Evolutionary conservation across 2,329 filamentous ascomycete genomes (phyloP).

Genomic region (Hypocreales sp.): DNA sequence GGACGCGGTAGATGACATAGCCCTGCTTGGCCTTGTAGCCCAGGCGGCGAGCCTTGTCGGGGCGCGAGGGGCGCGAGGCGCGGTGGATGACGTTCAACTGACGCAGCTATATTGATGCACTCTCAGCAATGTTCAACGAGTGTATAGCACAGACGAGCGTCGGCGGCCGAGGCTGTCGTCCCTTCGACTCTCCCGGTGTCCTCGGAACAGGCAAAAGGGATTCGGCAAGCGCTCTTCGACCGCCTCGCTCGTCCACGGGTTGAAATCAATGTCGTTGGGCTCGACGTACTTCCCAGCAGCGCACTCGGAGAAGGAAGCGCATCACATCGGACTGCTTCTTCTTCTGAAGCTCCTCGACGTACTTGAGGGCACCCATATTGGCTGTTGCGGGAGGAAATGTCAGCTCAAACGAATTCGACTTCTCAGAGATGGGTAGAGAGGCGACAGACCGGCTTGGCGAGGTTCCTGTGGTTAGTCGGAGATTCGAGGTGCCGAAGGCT

Average conservation of each 20-base stretch:
- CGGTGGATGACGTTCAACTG: constrained; percentile 99
- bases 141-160: constrained; percentile 57
- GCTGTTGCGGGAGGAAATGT: constrained; percentile 17
- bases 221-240: no score
- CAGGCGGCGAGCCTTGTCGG: constrained; percentile 99
- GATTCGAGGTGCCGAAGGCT: not conserved
- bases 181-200: not conserved
- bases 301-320: constrained; percentile 98
- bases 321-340: constrained; percentile 99
- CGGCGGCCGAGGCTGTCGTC: not conserved
- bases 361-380: constrained; percentile 99
- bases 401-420: not conserved
- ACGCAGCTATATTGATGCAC: constrained; percentile 99
- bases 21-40: constrained; percentile 99
- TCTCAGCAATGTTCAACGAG: constrained; percentile 99
- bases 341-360: constrained; percentile 99
- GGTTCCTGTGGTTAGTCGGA: constrained; percentile 19
- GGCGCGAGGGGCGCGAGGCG: constrained; percentile 92
- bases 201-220: not conserved
- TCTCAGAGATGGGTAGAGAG: no score
- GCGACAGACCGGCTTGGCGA: constrained; percentile 21
- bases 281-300: constrained; percentile 97
- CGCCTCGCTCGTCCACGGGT: constrained; percentile 17
- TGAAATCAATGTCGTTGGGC: constrained; percentile 17
- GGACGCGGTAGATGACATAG: constrained; percentile 99